Conservation (phyloP, 2,329 filamentous ascomycete species). For the Beauveria bassiana region DNA sequence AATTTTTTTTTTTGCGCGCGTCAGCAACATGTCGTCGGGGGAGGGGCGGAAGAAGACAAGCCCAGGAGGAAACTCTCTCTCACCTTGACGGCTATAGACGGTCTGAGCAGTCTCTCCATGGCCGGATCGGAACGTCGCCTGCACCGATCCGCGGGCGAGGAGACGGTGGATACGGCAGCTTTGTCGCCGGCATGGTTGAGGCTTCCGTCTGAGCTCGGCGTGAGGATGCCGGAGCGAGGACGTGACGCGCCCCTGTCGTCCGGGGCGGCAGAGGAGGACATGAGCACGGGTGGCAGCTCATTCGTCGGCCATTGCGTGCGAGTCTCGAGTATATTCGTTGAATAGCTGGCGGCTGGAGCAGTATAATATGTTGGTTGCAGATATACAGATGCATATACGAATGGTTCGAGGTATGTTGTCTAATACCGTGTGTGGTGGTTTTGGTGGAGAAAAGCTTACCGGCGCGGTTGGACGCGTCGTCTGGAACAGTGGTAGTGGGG, state of each 20-base stretch:
- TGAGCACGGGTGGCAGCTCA: slow-evolving; percentile 12
- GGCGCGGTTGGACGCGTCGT: slow-evolving; percentile 5
- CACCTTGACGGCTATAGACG: slow-evolving; percentile 47
- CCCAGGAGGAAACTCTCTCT: slow-evolving; percentile 10
- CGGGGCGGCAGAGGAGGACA: slow-evolving; percentile 26
- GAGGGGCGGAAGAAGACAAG: not conserved
- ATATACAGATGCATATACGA: not conserved
- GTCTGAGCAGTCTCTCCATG: slow-evolving; percentile 45
- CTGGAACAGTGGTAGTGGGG: not conserved
- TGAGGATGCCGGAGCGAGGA: slow-evolving; percentile 34
- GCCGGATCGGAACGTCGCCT: slow-evolving; percentile 31
- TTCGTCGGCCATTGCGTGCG: slow-evolving; percentile 1
- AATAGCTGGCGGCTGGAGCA: not conserved
- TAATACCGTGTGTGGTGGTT: not conserved
- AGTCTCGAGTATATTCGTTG: not conserved
- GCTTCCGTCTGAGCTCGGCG: slow-evolving; percentile 31
- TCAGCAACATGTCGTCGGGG: not conserved
- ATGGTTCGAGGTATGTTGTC: not conserved
- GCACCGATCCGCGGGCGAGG: slow-evolving; percentile 22
- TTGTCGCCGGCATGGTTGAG: slow-evolving; percentile 18
- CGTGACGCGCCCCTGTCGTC: slow-evolving; percentile 43
- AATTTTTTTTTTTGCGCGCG: not conserved
- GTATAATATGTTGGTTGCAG: not conserved
- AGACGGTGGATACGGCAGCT: slow-evolving; percentile 22
- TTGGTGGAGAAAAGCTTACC: not conserved